Evolutionary conservation across 163 green algal species (phyloP), one percentile per base, ranked within the genome.

Genomic region (Chlamydomonas reinhardtii): DNA sequence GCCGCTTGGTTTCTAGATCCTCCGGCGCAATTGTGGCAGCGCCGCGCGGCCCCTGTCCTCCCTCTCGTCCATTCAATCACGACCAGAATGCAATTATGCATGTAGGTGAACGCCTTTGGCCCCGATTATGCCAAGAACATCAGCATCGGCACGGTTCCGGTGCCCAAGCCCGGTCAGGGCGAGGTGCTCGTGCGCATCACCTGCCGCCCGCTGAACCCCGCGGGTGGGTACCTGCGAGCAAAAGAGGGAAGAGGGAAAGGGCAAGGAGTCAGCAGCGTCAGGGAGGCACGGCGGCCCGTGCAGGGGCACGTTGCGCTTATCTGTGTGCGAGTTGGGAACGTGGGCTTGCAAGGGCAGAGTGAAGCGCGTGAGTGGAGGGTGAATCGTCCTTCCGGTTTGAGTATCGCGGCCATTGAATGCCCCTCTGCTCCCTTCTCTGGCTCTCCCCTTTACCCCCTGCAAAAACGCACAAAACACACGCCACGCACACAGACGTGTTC

Each of bases 401-500:
- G n/a, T n/a, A n/a, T n/a, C n/a, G n/a, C n/a, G n/a, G n/a, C n/a
- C n/a, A n/a, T n/a, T n/a, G n/a, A n/a, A n/a, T n/a, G n/a, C n/a
- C n/a, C n/a, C n/a, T n/a, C n/a, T n/a, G n/a, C n/a, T n/a, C n/a
- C n/a, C 43, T 54, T 6, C 43, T 54, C 8, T 11, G 43, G 43
- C 43, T 54, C 8, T 11, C 11, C 43, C 43, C 43, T 54, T 11
- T 16, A 54, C 43, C 43, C 43, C n/a, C n/a, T n/a, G n/a, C n/a
- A n/a, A n/a, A n/a, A n/a, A n/a, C n/a, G n/a, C 6, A 54, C 43
- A 54, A 54, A 54, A 54, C 43, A 54, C 43, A 54, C 43, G 11
- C 43, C 43, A 11, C 43, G 43, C 48, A 1, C 48, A 17, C 48
- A 56, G 92, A 95, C 83, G 39, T 93, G 4, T 93, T 95, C 70